Conservation (phyloP, 352 stramenopile species). For the Pythium rishiriense region DNA sequence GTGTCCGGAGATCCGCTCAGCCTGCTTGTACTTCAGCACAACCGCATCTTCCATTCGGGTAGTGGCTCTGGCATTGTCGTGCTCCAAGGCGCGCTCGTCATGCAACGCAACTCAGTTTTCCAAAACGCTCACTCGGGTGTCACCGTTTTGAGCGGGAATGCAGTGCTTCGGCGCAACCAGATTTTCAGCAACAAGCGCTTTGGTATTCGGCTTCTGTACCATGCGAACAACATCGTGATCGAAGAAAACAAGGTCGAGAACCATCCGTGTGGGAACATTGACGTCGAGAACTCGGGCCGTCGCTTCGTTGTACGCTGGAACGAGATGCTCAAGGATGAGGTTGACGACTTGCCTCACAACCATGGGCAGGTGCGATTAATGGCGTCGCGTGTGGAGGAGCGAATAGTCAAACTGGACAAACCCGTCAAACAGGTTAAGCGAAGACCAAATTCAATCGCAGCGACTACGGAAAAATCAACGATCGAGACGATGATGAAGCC, state of each 20-base stretch:
- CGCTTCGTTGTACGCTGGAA: constrained; percentile 81
- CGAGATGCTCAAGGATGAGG: constrained; percentile 67
- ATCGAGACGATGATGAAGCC: neutral
- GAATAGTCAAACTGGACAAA: constrained; percentile 14
- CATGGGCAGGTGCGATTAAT: constrained; percentile 49
- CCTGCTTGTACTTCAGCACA: constrained; percentile 56
- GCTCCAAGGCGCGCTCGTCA: constrained; percentile 50
- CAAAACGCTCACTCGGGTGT: constrained; percentile 61
- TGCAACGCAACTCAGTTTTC: constrained; percentile 58
- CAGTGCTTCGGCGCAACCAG: constrained; percentile 61
- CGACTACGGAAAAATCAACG: neutral
- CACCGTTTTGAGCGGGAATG: constrained; percentile 56
- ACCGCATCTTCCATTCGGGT: constrained; percentile 50
- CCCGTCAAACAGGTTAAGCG: neutral
- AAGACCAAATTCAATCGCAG: neutral
- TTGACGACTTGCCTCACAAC: constrained; percentile 49
- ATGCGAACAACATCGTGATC: constrained; percentile 68
- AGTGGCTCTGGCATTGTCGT: constrained; percentile 64
- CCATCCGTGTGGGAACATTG: constrained; percentile 72
- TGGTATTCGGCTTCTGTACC: constrained; percentile 70
- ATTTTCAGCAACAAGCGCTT: constrained; percentile 70
- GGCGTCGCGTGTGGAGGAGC: constrained; percentile 41
- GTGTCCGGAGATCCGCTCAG: constrained; percentile 49
- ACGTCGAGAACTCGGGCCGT: constrained; percentile 72
- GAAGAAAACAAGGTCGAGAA: constrained; percentile 69